Evolutionary conservation across 768 basidiomycete genomes (phyloP).

Genomic region (Mycena metata): DNA sequence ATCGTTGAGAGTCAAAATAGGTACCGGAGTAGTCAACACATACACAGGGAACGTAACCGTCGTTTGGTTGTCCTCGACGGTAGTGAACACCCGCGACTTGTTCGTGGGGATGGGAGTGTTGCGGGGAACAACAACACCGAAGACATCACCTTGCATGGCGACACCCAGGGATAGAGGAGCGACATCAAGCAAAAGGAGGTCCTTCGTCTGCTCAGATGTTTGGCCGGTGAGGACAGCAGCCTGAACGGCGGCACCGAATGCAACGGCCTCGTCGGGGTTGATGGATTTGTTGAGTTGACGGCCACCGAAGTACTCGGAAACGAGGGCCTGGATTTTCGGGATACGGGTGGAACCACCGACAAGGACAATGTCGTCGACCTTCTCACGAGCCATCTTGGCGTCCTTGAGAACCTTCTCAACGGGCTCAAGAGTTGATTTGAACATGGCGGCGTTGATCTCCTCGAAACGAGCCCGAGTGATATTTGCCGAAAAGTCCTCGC

Average conservation of each 20-base stretch:
- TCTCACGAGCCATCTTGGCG: slow-evolving; percentile 96
- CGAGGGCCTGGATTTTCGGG: slow-evolving; percentile 97
- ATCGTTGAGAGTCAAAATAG: not conserved
- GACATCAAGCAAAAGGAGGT: slow-evolving; percentile 98
- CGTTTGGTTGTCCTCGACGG: slow-evolving; percentile 99
- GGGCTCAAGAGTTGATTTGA: slow-evolving; percentile 98
- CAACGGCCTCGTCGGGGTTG: slow-evolving; percentile 99
- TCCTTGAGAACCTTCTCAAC: slow-evolving; percentile 99
- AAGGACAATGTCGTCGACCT: slow-evolving; percentile 99
- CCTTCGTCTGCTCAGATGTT: slow-evolving; percentile 98
- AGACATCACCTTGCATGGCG: slow-evolving; percentile 99
- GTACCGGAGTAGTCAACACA: slow-evolving; percentile 40
- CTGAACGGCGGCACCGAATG: slow-evolving; percentile 99
- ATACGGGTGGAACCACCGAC: slow-evolving; percentile 99
- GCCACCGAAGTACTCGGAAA: slow-evolving; percentile 98
- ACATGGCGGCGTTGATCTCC: slow-evolving; percentile 95
- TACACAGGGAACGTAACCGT: slow-evolving; percentile 99
- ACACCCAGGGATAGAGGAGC: slow-evolving; percentile 99
- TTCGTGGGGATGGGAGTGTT: slow-evolving; percentile 99
- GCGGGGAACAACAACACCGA: slow-evolving; percentile 98
- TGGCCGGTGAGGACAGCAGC: slow-evolving; percentile 99
- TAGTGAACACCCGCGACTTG: slow-evolving; percentile 99
- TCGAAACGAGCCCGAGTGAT: slow-evolving; percentile 99
- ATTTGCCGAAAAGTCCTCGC: slow-evolving; percentile 98
- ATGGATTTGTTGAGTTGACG: slow-evolving; percentile 99